Conservation (phyloP, 768 basidiomycete species). For the Psilocybe tampanensis region DNA sequence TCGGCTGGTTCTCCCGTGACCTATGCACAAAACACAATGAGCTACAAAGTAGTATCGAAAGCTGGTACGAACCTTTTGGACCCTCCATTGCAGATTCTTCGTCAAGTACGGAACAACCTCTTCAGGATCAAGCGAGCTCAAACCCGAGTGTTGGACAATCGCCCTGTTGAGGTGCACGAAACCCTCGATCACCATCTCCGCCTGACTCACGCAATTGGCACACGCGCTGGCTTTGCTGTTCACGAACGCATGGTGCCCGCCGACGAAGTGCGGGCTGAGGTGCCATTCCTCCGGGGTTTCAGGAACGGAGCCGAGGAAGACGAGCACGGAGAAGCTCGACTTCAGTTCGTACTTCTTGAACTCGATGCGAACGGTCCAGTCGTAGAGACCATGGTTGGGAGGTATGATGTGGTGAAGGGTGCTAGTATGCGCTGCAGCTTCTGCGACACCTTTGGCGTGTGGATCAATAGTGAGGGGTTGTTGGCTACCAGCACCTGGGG, state of each 20-base stretch:
- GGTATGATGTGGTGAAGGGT: not conserved
- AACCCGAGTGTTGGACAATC: constrained; percentile 29
- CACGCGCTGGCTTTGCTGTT: constrained; percentile 34
- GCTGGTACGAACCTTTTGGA: constrained; percentile 35
- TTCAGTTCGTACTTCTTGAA: constrained; percentile 47
- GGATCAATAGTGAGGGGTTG: constrained; percentile 29
- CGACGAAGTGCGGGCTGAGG: constrained; percentile 37
- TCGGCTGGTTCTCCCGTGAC: constrained; percentile 19
- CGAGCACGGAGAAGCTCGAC: constrained; percentile 42
- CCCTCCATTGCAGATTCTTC: constrained; percentile 42
- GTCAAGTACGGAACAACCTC: constrained; percentile 44
- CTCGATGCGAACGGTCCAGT: constrained; percentile 47
- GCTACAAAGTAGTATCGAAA: not conserved
- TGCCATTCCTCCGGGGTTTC: constrained; percentile 40
- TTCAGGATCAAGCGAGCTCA: constrained; percentile 36
- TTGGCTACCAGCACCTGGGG: constrained; percentile 23
- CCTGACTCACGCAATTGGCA: constrained; percentile 33
- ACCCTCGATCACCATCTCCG: constrained; percentile 37
- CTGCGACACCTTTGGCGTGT: not conserved
- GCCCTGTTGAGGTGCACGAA: constrained; percentile 45
- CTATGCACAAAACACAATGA: constrained; percentile 10
- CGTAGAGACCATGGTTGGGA: constrained; percentile 23
- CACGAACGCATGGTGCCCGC: constrained; percentile 47
- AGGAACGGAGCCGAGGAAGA: constrained; percentile 49
- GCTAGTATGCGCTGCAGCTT: not conserved